Percentiles rank a stretch among this genome's conserved stretches.
These are phyloP conservation scores for Fusarium sp. DNA, from an alignment of 2,329 filamentous ascomycete genomes.

Conservation along the genomic window DNA sequence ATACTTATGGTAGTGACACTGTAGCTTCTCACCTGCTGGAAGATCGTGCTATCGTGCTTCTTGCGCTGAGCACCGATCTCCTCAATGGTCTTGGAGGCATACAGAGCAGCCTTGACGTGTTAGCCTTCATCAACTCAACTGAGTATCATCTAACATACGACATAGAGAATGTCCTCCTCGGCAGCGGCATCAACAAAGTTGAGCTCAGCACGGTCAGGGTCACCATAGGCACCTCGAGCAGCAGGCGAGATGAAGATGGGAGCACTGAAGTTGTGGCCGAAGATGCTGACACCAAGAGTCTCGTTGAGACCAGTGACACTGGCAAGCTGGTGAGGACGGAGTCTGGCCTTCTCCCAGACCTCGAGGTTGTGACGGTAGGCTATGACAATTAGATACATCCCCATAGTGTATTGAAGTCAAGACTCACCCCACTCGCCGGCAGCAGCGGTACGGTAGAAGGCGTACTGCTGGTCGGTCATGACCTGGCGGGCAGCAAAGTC, in stretches of 20 bases:
- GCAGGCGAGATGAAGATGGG: slow-evolving; percentile 64
- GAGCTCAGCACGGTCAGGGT: slow-evolving; percentile 57
- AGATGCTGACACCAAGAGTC: slow-evolving; percentile 54
- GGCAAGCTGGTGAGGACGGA: slow-evolving; percentile 52
- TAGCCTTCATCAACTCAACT: neutral
- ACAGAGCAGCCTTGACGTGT: slow-evolving; percentile 42
- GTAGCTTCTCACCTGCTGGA: slow-evolving; percentile 52
- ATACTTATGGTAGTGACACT: no score
- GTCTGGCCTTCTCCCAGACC: slow-evolving; percentile 57
- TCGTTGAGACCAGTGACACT: slow-evolving; percentile 50
- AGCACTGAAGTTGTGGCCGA: slow-evolving; percentile 60
- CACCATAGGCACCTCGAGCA: slow-evolving; percentile 56
- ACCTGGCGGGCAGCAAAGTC: slow-evolving; percentile 60
- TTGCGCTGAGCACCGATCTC: slow-evolving; percentile 44
- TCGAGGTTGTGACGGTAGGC: slow-evolving; percentile 64
- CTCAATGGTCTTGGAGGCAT: slow-evolving; percentile 50
- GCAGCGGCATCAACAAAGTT: slow-evolving; percentile 60
- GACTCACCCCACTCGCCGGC: slow-evolving; percentile 58
- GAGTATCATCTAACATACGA: slow-evolving; percentile 37
- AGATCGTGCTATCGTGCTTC: slow-evolving; percentile 45
- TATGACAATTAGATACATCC: neutral
- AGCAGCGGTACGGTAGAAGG: slow-evolving; percentile 62
- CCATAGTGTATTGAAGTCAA: neutral
- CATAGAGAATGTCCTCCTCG: slow-evolving; percentile 59
- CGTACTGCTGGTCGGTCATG: slow-evolving; percentile 55